Conservation (phyloP, 2,329 filamentous ascomycete genomes). For the Hymenoscyphus linearis region DNA sequence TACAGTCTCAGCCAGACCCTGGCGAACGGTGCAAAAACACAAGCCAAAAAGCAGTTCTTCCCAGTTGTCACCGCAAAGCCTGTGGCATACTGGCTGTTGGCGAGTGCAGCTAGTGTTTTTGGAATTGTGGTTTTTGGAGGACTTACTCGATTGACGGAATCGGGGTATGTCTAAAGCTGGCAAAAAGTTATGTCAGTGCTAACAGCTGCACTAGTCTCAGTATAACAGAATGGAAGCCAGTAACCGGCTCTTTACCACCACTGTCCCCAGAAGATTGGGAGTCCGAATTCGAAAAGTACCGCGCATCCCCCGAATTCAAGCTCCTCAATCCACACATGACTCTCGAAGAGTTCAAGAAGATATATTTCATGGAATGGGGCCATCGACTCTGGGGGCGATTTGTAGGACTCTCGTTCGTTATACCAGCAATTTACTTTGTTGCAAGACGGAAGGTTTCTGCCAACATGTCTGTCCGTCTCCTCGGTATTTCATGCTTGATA, state of each 20-base stretch:
- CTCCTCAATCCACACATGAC: conserved; percentile 91
- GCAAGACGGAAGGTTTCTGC: conserved; percentile 70
- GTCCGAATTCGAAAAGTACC: conserved; percentile 88
- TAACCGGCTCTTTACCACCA: conserved; percentile 86
- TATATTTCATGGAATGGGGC: conserved; percentile 99
- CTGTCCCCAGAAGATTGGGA: conserved; percentile 79
- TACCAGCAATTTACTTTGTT: conserved; percentile 86
- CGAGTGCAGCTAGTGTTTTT: conserved; percentile 88
- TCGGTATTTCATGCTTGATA: conserved; percentile 82
- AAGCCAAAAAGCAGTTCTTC: conserved; percentile 22
- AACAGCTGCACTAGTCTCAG: conserved; percentile 60
- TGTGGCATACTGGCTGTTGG: conserved; percentile 89
- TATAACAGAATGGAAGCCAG: conserved; percentile 97
- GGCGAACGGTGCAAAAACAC: conserved; percentile 7
- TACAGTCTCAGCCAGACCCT: conserved; percentile 24
- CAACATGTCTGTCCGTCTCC: conserved; percentile 70
- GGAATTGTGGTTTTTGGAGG: conserved; percentile 96
- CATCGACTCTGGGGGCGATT: conserved; percentile 92
- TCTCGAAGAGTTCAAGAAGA: conserved; percentile 91
- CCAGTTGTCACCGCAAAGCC: conserved; percentile 61
- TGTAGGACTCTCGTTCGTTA: conserved; percentile 81
- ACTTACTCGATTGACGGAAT: conserved; percentile 89
- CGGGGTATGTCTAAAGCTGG: conserved; percentile 58
- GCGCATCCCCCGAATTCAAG: conserved; percentile 85
- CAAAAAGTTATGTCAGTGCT: not conserved